A percentile compares a stretch with the other conserved stretches of the same genome.
Evolutionary conservation across 805 yeast genomes (phyloP).

Genomic region (Ogataea pilisensis): DNA sequence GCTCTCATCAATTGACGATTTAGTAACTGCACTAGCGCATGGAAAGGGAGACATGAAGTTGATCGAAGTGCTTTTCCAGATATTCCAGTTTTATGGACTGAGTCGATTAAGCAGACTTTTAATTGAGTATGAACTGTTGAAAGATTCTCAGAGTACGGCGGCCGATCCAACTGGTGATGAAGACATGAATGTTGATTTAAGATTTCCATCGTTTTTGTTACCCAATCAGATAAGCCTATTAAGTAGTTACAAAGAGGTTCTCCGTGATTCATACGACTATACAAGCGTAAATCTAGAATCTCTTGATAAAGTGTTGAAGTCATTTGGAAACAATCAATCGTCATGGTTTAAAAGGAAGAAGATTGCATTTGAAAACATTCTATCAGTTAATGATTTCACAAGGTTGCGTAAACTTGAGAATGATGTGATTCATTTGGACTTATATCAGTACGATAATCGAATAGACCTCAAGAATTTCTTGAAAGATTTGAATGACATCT

Average conservation of each 20-base stretch:
- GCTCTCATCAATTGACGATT: conserved; percentile 48
- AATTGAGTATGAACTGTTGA: conserved; percentile 54
- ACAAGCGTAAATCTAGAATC: conserved; percentile 8
- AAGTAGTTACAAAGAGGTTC: conserved; percentile 16
- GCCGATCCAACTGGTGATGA: conserved; percentile 9
- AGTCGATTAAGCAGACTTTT: conserved; percentile 49
- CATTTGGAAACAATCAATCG: conserved; percentile 2
- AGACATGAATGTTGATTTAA: conserved; percentile 21
- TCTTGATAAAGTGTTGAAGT: conserved; percentile 5
- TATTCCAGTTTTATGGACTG: conserved; percentile 47
- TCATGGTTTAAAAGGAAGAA: not conserved
- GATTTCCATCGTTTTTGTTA: conserved; percentile 23
- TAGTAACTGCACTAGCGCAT: conserved; percentile 60
- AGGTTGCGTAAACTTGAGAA: conserved; percentile 23
- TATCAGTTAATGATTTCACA: conserved; percentile 11
- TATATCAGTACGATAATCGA: conserved; percentile 10
- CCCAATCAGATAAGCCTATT: conserved; percentile 27
- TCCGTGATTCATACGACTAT: conserved; percentile 17
- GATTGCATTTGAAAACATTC: not conserved
- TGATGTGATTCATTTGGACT: conserved; percentile 17
- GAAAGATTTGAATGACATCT: conserved; percentile 19
- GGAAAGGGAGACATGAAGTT: conserved; percentile 62
- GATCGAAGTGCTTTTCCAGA: conserved; percentile 44
- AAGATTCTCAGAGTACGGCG: conserved; percentile 16
- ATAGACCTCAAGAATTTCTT: conserved; percentile 19